Evolutionary conservation across 1,284 basidiomycete species (phyloP), one percentile per base, ranked within the genome.

Genomic region (Marasmius fiardii): DNA sequence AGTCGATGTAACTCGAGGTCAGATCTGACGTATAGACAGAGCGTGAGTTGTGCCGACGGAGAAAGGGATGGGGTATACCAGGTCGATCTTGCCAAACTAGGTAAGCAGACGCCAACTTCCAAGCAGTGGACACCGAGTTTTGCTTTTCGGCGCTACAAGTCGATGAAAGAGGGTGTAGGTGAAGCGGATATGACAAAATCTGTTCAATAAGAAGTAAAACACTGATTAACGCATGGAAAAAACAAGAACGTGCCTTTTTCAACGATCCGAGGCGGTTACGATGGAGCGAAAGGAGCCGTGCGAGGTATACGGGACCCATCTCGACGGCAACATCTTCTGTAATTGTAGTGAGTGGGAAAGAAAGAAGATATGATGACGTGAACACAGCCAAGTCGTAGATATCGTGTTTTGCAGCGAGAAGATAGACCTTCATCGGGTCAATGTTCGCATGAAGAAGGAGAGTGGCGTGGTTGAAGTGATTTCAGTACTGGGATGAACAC

Each of bases 241-340:
- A 31, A n/a, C n/a, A 31, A 31, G 28, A 10, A 31, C 28, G 28
- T 31, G 28, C 28, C 4, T 31, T 4, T 31, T 31, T 31, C 28
- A 31, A 31, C 28, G 28, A 31, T 4, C 4, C 28, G 5, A 31
- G 28, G 28, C 28, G 28, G 28, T 10, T 10, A 10, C 28, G 28
- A 31, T 31, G 28, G 28, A 31, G 28, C 10, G 28, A 31, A 31
- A 57, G 51, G 1, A 59, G 28, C 16, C 49, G 24, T 16, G 33
- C 26, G 11, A 59, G 52, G 43, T 57, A 57, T 8, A 51, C 24
- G 3, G 58, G 41, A 20, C 56, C 56, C 20, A 60, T 60, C 4
- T 41, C 6, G 16, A 21, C 34, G 14, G 56, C 52, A 18, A 58
- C 43, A 12, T 57, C 56, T 6, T 57, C 52, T 10, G 48, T 57